Base-by-base conservation (phyloP, 176 grass and related monocot genomes). In the Tillandsia fasciculata region DNA sequence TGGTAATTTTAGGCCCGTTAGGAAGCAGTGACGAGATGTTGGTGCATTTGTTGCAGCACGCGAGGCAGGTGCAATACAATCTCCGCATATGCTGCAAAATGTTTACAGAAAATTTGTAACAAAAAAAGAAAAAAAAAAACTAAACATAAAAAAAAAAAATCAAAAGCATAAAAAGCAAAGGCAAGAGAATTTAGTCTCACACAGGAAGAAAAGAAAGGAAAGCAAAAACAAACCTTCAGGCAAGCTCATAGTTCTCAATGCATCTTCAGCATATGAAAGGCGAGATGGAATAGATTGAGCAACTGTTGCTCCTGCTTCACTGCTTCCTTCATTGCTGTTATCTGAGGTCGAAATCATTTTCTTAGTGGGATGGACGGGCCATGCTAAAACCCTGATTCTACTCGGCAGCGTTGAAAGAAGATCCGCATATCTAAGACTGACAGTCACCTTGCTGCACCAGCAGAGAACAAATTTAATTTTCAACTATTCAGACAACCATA, bases 361-460 rank as follows among this genome's bases (percentile, higher is more conserved):
- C 79, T 83, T 89, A 5, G 74, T 74, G 6, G 86, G 80, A 79
- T 91, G 79, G 72, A 92, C 76, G 26, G 86, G 88, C 93, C 93
- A 96, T 33, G 88, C 85, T 78, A 91, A 81, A 81, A 96, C 93
- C 86, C 86, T 92, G 48, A 81, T 78, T 65, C 81, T 76, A 85
- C 86, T 92, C 1, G 93, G 93, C 51, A 89, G 67, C 49, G 87
- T 92, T 64, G 83, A 63, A 49, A 85, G 48, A 51, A 90, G 81
- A 76, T 96, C 89, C 1, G 83, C 76, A 79, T 96, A 92, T 74
- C 89, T 83, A 18, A 92, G 74, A 85, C 88, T 96, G 27, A 83
- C 82, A 54, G 89, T 96, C 73, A 96, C 79, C 77, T 89, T 92
- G 68, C 93, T 92, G 83, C 70, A 84, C 66, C 78, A 82, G 66